Evolutionary conservation across 768 basidiomycete species (phyloP).

Genomic region (Suillus clintonianus): DNA sequence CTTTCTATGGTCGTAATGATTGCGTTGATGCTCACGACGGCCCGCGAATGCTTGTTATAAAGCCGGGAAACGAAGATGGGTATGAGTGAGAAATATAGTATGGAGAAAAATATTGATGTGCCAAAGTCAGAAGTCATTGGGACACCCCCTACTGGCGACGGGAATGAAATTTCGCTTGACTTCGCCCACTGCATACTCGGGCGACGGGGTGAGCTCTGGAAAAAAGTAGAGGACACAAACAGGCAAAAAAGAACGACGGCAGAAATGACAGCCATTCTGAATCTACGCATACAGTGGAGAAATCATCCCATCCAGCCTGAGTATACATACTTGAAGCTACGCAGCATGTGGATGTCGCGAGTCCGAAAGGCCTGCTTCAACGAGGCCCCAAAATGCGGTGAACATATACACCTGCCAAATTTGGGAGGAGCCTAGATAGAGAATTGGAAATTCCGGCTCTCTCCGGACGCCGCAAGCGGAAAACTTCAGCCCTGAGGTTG

Average conservation of each 20-base stretch:
- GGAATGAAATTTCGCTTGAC: conserved; percentile 29
- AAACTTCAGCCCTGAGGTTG: too few relatives aligned
- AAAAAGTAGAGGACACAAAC: conserved; percentile 1
- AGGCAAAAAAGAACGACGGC: not conserved
- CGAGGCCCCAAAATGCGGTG: not conserved
- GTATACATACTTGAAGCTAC: not conserved
- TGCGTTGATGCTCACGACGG: conserved; percentile 35
- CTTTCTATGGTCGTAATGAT: conserved; percentile 38
- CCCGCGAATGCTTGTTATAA: conserved; percentile 36
- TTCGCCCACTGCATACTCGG: conserved; percentile 1
- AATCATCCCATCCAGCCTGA: not conserved
- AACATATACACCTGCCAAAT: conserved; percentile 4
- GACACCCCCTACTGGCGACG: conserved; percentile 47
- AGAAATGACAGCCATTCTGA: not conserved
- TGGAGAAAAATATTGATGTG: conserved; percentile 44
- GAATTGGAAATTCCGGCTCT: not conserved
- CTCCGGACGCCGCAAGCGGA: not conserved
- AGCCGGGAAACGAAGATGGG: conserved; percentile 40
- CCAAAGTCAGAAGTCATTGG: conserved; percentile 41
- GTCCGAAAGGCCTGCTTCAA: conserved; percentile 6
- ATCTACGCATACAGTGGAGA: not conserved
- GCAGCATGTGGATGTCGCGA: conserved; percentile 9
- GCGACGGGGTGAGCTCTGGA: not conserved
- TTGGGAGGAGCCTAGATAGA: not conserved
- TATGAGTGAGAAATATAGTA: conserved; percentile 38